Evolutionary conservation across 2,329 filamentous ascomycete genomes (phyloP), one percentile per base, ranked within the genome.

Genomic region (Paraphoma chrysanthemicola): DNA sequence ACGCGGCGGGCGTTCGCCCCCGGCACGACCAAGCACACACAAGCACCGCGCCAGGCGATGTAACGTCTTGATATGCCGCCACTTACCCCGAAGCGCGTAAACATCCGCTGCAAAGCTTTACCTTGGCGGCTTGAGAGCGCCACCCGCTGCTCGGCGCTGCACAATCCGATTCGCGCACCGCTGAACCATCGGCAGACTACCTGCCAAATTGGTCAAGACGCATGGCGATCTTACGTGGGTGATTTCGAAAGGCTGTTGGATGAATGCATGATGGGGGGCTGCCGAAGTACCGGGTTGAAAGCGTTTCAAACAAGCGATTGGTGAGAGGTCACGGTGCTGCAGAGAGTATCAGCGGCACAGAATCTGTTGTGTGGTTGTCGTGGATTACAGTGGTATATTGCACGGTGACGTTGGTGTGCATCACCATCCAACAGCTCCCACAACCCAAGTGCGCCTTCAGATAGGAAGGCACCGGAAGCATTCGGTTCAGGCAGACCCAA

Each of bases 11-110:
- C 49, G 48, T 54, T 63, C 44, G 64, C 57, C 63, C 55, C 53
- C 51, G 55, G 49, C 48, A 59, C 3, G 33, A 36, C 53, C 62
- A 68, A 71, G 57, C 59, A 66, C 47, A 49, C 53, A 63, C 63
- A 69, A 70, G 67, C 67, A 66, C 56, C 55, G 51, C 44, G 59
- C 63, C 46, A 63, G 42, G 57, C 68, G 66, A 72, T 72, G 68
- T 71, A 71, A 72, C 70, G 60, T 70, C 58, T 67, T 69, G 65
- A 68, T 69, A 64, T 57, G 48, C 44, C 33, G 31, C 8, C 41
- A 12, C 50, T 54, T 62, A 66, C 49, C 62, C 57, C 16, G 4
- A 62, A 57, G 2, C 14, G 49, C 17, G 29, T 48, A 51, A 44
- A 59, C 29, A 17, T 59, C 62, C 66, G 65, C 49, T 28, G 44